These are phyloP conservation scores for Rhizoclosmatium globosum DNA, from an alignment of 192 early-diverging fungal genomes.

Conservation along the genomic window DNA sequence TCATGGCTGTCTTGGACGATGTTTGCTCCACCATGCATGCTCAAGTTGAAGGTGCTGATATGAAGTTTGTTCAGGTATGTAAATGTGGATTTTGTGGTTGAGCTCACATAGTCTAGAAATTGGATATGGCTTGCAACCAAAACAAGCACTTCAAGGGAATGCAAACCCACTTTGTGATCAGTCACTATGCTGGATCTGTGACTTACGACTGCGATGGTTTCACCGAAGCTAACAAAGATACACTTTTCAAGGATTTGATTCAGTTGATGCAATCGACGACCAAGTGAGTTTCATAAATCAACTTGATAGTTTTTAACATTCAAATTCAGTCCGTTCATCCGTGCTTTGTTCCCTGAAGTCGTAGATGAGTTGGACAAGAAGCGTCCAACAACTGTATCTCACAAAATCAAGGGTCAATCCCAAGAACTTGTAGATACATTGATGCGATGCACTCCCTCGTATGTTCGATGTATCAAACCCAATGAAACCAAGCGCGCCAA, in stretches of 20 bases:
- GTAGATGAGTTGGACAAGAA: conserved; percentile 89
- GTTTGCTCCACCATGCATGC: conserved; percentile 98
- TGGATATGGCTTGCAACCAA: conserved; percentile 50
- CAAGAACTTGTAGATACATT: conserved; percentile 91
- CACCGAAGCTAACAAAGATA: conserved; percentile 98
- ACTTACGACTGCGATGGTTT: conserved; percentile 91
- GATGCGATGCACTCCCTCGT: conserved; percentile 95
- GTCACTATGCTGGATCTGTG: conserved; percentile 98
- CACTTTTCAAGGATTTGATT: conserved; percentile 92
- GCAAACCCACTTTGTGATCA: conserved; percentile 77
- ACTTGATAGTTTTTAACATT: background rate
- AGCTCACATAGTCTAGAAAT: conserved; percentile 38
- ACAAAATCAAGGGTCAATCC: conserved; percentile 88
- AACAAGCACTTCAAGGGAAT: conserved; percentile 65
- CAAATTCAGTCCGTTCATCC: conserved; percentile 74
- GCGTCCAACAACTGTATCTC: conserved; percentile 96
- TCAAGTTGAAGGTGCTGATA: conserved; percentile 66
- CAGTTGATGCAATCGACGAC: conserved; percentile 81
- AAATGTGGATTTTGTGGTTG: conserved; percentile 1
- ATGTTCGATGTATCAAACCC: conserved; percentile 95
- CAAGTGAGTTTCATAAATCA: conserved; percentile 38
- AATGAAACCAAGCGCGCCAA: conserved; percentile 93
- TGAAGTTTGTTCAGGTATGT: conserved; percentile 57
- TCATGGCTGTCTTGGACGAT: conserved; percentile 90
- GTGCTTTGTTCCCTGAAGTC: conserved; percentile 88